Conservation (phyloP, 176 grass and related monocot genomes). For the Leersia perrieri region DNA sequence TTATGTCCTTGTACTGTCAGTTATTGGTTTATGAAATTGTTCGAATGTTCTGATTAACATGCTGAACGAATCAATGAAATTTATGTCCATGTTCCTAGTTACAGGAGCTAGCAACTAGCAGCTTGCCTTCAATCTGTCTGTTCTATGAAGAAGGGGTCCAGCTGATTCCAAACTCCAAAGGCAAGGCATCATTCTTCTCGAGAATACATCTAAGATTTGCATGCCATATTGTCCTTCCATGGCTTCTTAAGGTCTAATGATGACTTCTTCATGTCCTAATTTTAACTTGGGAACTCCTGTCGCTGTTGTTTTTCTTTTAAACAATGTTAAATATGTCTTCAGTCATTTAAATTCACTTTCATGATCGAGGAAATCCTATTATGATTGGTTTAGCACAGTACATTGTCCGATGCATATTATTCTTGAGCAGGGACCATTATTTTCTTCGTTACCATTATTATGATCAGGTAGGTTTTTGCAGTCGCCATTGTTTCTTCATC, state of each 20-base stretch:
- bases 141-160: background rate
- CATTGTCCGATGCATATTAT: constrained; percentile 4
- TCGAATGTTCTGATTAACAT: background rate
- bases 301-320: background rate
- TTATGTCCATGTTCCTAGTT: background rate
- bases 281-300: background rate
- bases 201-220: background rate
- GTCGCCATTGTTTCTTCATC: background rate
- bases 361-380: background rate
- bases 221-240: background rate
- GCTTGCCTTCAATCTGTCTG: background rate
- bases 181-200: background rate
- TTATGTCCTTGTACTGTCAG: background rate
- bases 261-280: background rate
- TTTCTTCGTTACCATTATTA: background rate
- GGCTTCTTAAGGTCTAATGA: background rate
- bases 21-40: constrained; percentile 3
- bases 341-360: background rate
- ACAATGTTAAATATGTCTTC: background rate
- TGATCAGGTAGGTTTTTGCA: background rate
- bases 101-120: background rate
- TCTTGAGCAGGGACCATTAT: background rate
- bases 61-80: background rate
- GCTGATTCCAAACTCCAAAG: background rate
- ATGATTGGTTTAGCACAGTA: background rate